A percentile compares a stretch with the other conserved stretches of the same genome.
These are phyloP conservation scores for Xylaria castorea DNA, from an alignment of 495 filamentous ascomycete species.

Conservation along the genomic window DNA sequence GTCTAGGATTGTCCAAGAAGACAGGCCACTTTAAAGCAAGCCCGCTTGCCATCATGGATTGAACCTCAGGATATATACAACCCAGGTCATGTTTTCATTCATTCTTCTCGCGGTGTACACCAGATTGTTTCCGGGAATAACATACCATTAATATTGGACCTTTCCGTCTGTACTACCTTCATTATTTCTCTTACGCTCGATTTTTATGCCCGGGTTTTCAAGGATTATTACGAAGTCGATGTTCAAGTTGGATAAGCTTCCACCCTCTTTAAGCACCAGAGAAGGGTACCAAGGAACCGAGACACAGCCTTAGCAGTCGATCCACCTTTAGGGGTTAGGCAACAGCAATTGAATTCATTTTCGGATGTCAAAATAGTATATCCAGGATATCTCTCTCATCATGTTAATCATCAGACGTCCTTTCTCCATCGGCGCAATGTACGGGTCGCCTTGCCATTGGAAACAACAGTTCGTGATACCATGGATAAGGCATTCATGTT, in stretches of 20 bases:
- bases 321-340: neutral
- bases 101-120: neutral
- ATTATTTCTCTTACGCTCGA: neutral
- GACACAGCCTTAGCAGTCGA: neutral
- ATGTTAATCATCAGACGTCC: neutral
- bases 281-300: neutral
- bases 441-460: neutral
- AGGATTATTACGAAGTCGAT: neutral
- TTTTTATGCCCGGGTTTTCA: neutral
- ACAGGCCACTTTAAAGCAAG: neutral
- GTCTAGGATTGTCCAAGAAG: constrained; percentile 14
- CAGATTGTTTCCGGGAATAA: neutral
- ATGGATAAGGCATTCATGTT: neutral
- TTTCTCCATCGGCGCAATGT: neutral
- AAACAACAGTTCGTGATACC: neutral
- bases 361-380: neutral
- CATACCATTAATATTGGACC: neutral
- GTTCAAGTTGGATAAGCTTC: constrained; percentile 24
- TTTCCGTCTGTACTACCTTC: neutral
- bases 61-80: constrained; percentile 3
- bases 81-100: constrained; percentile 1
- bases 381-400: neutral
- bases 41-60: constrained; percentile 16
- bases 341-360: constrained; percentile 8
- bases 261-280: neutral